Conservation (phyloP, 495 filamentous ascomycete genomes). For the Lentithecium fluviatile region DNA sequence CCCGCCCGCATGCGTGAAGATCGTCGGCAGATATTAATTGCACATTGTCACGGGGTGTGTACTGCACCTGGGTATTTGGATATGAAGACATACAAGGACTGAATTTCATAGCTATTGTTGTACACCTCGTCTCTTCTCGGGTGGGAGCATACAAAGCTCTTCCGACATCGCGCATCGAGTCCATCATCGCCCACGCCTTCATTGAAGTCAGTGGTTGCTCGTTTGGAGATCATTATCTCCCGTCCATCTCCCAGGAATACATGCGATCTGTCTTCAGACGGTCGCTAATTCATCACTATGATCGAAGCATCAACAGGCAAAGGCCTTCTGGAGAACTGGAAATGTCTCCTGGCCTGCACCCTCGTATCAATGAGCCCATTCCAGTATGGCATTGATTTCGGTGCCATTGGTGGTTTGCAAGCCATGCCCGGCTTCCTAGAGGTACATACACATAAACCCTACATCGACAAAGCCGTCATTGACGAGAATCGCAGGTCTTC, state of each 20-base stretch:
- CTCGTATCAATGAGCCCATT: constrained; percentile 56
- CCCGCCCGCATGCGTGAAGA: constrained; percentile 1
- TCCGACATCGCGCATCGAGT: too few species aligned
- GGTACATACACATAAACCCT: constrained; percentile 31
- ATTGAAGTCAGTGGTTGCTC: too few species aligned
- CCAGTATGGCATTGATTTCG: constrained; percentile 64
- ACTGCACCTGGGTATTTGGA: not conserved
- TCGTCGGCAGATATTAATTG: constrained; percentile 12
- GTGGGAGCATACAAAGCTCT: too few species aligned
- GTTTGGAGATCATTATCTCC: not conserved
- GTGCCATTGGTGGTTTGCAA: constrained; percentile 60
- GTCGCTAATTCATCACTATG: constrained; percentile 7
- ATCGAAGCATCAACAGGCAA: constrained; percentile 21
- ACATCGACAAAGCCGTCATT: not conserved
- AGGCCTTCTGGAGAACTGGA: constrained; percentile 39
- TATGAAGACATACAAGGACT: too few species aligned
- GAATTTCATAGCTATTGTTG: too few species aligned
- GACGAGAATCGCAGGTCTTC: constrained; percentile 26
- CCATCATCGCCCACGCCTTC: too few species aligned
- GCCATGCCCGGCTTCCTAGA: constrained; percentile 62
- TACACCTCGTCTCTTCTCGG: not conserved
- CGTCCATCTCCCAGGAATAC: not conserved
- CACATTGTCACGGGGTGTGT: not conserved
- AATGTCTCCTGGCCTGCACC: constrained; percentile 46
- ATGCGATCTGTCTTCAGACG: not conserved